phyloP scores from a whole-genome alignment of 345 rosid genomes.

The Limnanthes douglasii region DNA sequence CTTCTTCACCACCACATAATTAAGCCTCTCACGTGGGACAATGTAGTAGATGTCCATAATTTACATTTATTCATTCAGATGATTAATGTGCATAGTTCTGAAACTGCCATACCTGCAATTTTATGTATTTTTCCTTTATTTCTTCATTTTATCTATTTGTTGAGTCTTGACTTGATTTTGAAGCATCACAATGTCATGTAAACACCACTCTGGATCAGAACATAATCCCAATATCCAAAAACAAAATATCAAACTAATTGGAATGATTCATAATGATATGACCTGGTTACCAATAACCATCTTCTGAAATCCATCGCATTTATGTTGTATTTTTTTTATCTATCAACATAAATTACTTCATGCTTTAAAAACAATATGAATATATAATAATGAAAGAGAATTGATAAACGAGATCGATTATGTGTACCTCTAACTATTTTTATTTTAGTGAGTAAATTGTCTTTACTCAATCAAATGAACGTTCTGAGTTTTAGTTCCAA shows the following conservation, averaged over 20 bases:
- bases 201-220: conserved; percentile 6
- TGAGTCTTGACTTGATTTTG: conserved; percentile 94
- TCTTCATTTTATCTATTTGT: conserved; percentile 94
- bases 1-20: conserved; percentile 96
- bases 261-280: conserved; percentile 1
- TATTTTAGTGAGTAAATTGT: too few species aligned
- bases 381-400: too few species aligned
- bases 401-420: too few species aligned
- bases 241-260: neutral
- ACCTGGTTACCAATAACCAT: conserved; percentile 99
- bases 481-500: too few species aligned
- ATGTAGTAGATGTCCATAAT: neutral
- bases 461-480: too few species aligned
- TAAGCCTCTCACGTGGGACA: conserved; percentile 61
- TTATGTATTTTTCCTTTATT: conserved; percentile 87
- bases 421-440: too few species aligned
- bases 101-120: conserved; percentile 51
- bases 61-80: neutral
- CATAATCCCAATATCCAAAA: neutral
- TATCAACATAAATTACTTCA: too few species aligned
- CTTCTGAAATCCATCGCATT: conserved; percentile 91
- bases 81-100: conserved; percentile 3
- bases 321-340: conserved; percentile 84
- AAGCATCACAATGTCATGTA: conserved; percentile 10
- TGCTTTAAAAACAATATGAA: too few species aligned